Base-by-base conservation (phyloP, 2,329 filamentous ascomycete species). In the Daldinia sp. region DNA sequence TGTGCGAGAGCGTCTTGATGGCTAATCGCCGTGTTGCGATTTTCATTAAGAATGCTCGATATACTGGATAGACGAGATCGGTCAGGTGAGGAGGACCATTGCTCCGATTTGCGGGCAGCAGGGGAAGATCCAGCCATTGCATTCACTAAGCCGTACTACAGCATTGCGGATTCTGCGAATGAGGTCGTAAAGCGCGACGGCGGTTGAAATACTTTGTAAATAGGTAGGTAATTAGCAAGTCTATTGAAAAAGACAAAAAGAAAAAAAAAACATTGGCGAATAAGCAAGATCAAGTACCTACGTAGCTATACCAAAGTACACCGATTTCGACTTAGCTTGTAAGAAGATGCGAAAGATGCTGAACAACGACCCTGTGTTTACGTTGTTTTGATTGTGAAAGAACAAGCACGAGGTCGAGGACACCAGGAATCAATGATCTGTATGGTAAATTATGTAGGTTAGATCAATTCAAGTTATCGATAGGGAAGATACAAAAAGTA, bases 1-100 rank as follows among this genome's bases (percentile, higher is more conserved):
- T 85, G 84, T 45, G 85, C 85, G 13, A 94, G 83, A 11, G 90
- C 89, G 68, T 87, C 84, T 60, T 84, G 82, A 72, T 92, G 89
- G 57, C 81, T 82, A 50, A 84, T 79, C 72, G 89, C 87, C 30
- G 84, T 85, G 66, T 91, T 87, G 32, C 85, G 83, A 29, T 85
- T 82, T 52, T 87, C 84, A 37, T 81, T 80, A 61, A 93, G 88
- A 25, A 92, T 83, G 19, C 81, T 83, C 19, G 87, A 83, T 41
- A 87, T 81, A 21, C 81, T 83, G 19, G 87, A 83, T 39, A 87
- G 80, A 62, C 85, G 85, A 7, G 77, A 70, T 52, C 78, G 75
- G 19, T 80, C 77, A 7, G 80, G 80, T 35, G 34, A 35, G 63
- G 77, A 82, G 8, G 78, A 77, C 59, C 76, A 74, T 64, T 77